Evolutionary conservation across 179 eudicot genomes (phyloP).

Genomic region (Silene noctiflora): DNA sequence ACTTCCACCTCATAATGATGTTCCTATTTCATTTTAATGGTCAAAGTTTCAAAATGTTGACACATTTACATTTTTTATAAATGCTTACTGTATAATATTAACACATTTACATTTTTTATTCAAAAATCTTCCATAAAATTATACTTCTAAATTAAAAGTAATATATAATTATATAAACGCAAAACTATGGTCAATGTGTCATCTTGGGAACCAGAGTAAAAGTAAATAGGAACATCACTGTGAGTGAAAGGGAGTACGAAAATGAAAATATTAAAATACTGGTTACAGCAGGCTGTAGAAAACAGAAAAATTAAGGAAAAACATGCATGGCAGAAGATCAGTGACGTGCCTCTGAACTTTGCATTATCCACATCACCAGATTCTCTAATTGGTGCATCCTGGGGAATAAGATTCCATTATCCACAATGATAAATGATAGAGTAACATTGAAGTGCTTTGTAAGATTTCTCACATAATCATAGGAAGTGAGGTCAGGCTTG

Average conservation of each 20-base stretch:
- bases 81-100: no score
- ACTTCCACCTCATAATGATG: neutral
- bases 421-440: slow-evolving; percentile 10
- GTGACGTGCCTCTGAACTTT: slow-evolving; percentile 62
- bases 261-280: neutral
- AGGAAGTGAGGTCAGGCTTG: slow-evolving; percentile 95
- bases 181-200: no score
- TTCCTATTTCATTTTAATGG: neutral
- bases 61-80: no score
- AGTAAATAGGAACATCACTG: neutral
- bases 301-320: neutral
- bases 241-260: neutral
- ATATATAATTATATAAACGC: no score
- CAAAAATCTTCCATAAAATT: no score
- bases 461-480: slow-evolving; percentile 80
- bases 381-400: slow-evolving; percentile 97
- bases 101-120: no score
- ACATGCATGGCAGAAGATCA: neutral
- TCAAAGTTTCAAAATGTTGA: neutral
- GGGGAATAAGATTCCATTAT: slow-evolving; percentile 21
- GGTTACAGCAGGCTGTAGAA: neutral
- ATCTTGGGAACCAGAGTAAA: no score
- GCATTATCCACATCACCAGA: slow-evolving; percentile 90
- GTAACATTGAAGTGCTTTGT: neutral
- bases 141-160: no score